Evolutionary conservation across 2,329 filamentous ascomycete species (phyloP), one percentile per base, ranked within the genome.

Genomic region (Pseudogymnoascus pannorum): DNA sequence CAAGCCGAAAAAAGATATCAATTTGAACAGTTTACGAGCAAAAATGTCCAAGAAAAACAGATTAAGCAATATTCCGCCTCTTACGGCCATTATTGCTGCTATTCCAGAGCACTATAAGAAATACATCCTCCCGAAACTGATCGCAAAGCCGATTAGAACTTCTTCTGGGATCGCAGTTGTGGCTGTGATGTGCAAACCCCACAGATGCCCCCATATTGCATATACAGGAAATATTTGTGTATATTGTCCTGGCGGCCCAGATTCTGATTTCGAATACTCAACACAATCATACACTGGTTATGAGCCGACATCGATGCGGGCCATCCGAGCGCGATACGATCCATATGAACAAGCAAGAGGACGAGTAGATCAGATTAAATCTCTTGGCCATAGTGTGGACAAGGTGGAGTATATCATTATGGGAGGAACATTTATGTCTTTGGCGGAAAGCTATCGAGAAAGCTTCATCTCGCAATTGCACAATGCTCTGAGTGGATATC

Each of bases 371-470:
- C 94, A 99, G 77, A 91, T 99, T 72, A 95, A 96, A 75, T 89
- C 91, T 1, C 81, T 99, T 0, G 94, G 94, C 0, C 94, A 99
- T 75, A 96, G 91, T 51, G 94, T 99, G 57, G 94, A 99, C 77
- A 99, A 99, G 75, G 94, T 99, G 22, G 94, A 99, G 78, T 99
- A 97, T 75, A 99, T 99, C 72, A 96, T 99, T 73, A 99, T 99
- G 94, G 94, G 94, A 63, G 94, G 94, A 67, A 99, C 94, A 0
- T 99, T 99, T 76, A 99, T 99, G 95, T 97, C 93, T 2, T 77
- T 99, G 24, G 83, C 93, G 7, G 87, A 92, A 69, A 86, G 88
- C 22, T 99, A 99, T 74, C 82, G 94, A 26, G 91, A 99, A 64
- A 86, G 90, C 61, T 99, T 99, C 70, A 96, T 99, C 63, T 88